phyloP scores from a whole-genome alignment of 2,329 filamentous ascomycete species.

The Colletotrichum kahawae region DNA sequence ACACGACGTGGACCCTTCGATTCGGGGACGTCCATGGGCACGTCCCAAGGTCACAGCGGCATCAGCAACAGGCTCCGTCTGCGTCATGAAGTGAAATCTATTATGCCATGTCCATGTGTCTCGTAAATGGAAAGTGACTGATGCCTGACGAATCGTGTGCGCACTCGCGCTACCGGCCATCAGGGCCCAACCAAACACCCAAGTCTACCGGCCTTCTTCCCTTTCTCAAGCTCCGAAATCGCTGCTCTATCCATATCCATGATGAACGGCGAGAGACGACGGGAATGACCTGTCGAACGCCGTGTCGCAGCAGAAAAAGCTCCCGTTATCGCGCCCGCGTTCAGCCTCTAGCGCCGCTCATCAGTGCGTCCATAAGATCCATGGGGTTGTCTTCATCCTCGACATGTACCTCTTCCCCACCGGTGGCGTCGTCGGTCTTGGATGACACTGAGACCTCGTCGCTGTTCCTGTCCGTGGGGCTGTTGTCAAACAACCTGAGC shows the following conservation, averaged over 20 bases:
- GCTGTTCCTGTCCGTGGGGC: neutral
- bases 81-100: neutral
- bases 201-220: neutral
- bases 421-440: neutral
- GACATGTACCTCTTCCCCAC: constrained; percentile 13
- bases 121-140: neutral
- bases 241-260: neutral
- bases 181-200: neutral
- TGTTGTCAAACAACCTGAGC: constrained; percentile 13
- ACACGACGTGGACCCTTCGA: neutral
- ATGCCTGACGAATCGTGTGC: neutral
- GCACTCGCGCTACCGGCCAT: neutral
- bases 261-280: neutral
- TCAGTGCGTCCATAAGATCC: constrained; percentile 13
- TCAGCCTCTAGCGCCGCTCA: constrained; percentile 1
- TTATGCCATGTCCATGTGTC: neutral
- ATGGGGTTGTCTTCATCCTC: constrained; percentile 15
- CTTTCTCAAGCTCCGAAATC: neutral
- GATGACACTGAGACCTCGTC: constrained; percentile 6
- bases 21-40: neutral
- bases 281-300: constrained; percentile 15
- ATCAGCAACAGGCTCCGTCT: neutral
- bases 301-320: constrained; percentile 18
- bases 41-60: neutral
- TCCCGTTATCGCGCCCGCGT: neutral